Conservation (phyloP, 345 rosid genomes). For the Corymbia maculata region DNA sequence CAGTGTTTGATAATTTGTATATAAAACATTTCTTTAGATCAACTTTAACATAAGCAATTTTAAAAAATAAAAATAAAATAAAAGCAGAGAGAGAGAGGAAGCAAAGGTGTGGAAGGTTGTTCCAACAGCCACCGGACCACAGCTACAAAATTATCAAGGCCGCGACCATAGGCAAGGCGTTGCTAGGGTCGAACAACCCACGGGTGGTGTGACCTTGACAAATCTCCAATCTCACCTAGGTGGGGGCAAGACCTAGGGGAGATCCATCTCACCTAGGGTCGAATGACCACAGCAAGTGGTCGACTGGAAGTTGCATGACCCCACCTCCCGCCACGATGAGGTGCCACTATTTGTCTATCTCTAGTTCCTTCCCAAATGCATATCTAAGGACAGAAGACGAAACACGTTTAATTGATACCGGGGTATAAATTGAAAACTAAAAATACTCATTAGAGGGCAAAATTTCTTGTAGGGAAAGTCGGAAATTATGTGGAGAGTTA, state of each 20-base stretch:
- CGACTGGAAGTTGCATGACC: neutral
- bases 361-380: neutral
- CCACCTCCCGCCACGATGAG: neutral
- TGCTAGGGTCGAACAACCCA: neutral
- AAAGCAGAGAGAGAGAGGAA: neutral
- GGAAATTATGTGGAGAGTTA: neutral
- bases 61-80: no score
- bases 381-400: neutral
- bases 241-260: neutral
- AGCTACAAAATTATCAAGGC: neutral
- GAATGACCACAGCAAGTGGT: neutral
- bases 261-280: neutral
- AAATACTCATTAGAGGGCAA: neutral
- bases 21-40: neutral
- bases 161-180: neutral
- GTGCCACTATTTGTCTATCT: neutral
- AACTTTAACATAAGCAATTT: neutral
- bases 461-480: neutral
- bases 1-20: neutral
- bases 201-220: neutral
- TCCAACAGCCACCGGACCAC: neutral
- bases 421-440: neutral
- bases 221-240: neutral
- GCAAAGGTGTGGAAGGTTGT: neutral
- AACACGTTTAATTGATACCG: neutral